These are phyloP conservation scores for Eucalyptus erythrocorys DNA, from an alignment of 345 rosid genomes.

Conservation along the genomic window DNA sequence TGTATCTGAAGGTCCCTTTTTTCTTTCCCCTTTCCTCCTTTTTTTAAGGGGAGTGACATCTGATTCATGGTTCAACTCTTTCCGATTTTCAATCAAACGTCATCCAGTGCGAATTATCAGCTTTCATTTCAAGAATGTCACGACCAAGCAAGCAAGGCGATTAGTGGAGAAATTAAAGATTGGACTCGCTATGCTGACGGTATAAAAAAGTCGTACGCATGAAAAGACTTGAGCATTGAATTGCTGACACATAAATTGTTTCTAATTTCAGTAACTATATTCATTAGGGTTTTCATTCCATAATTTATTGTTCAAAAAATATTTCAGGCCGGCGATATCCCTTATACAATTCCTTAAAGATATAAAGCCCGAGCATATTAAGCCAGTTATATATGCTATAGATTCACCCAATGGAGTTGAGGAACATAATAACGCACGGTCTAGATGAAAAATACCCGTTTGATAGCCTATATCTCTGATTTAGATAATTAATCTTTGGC, in stretches of 20 bases:
- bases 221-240: neutral
- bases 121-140: neutral
- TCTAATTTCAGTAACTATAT: neutral
- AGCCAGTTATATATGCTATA: neutral
- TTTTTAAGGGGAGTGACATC: neutral
- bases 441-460: fast-evolving
- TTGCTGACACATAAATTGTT: fast-evolving
- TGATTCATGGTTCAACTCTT: neutral
- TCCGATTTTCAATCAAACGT: neutral
- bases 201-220: neutral
- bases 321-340: neutral
- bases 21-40: neutral
- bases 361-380: fast-evolving
- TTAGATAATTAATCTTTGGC: neutral
- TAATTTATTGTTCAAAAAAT: neutral
- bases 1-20: neutral
- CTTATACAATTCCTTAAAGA: neutral
- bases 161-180: neutral
- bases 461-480: neutral
- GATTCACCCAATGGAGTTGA: neutral
- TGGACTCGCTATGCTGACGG: neutral
- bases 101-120: neutral
- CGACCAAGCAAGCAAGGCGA: neutral
- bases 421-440: fast-evolving
- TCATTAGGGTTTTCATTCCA: neutral